Conservation (phyloP, 257 asterid genomes). For the Solanum ossicruentum region DNA sequence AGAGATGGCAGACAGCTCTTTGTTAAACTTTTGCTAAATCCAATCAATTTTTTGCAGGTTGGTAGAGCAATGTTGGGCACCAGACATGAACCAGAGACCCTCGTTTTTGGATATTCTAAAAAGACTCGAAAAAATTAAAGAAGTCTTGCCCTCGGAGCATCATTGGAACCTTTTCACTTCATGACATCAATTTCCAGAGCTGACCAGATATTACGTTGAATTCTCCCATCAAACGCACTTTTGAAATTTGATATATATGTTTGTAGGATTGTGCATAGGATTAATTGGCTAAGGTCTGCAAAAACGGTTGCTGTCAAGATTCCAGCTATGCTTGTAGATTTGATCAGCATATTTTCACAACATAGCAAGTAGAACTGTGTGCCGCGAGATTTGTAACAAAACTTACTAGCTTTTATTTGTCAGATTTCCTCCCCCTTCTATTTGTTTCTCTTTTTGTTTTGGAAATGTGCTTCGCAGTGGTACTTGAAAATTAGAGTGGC, state of each 20-base stretch:
- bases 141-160: slow-evolving; percentile 35
- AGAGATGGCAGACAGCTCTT: neutral
- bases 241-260: neutral
- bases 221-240: neutral
- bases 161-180: slow-evolving; percentile 58
- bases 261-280: slow-evolving; percentile 9
- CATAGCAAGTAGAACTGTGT: neutral
- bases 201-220: neutral
- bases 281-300: neutral
- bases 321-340: neutral
- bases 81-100: slow-evolving; percentile 76
- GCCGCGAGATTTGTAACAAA: neutral
- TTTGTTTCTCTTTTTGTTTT: neutral
- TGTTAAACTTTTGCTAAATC: neutral
- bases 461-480: neutral
- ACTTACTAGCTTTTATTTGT: neutral
- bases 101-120: slow-evolving; percentile 74
- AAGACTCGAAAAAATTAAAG: slow-evolving; percentile 65
- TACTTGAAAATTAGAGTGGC: neutral
- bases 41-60: slow-evolving; percentile 22
- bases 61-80: slow-evolving; percentile 71
- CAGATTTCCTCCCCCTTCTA: neutral
- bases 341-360: neutral
- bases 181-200: slow-evolving; percentile 1
- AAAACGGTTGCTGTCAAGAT: neutral